Evolutionary conservation across 2,329 filamentous ascomycete genomes (phyloP).

Genomic region (Phyllosticta capitalensis): DNA sequence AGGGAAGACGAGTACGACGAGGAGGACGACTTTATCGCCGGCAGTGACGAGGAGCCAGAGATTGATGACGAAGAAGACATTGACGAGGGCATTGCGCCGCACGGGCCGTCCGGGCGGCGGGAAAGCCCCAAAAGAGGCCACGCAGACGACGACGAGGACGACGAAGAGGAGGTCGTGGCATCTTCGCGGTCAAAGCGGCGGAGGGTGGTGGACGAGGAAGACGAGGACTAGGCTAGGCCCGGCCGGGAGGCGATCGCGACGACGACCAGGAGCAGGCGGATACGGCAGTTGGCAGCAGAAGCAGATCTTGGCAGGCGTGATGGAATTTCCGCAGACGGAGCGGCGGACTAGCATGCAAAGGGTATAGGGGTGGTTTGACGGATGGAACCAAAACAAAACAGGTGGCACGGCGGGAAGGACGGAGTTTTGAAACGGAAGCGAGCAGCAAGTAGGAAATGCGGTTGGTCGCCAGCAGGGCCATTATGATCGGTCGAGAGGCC

Average conservation of each 20-base stretch:
- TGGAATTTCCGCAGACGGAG: neutral
- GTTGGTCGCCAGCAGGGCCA: too few species aligned
- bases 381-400: neutral
- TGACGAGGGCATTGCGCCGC: slow-evolving; percentile 31
- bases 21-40: slow-evolving; percentile 69
- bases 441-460: too few species aligned
- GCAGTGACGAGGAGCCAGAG: slow-evolving; percentile 61
- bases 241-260: neutral
- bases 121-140: slow-evolving; percentile 32
- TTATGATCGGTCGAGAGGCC: too few species aligned
- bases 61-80: slow-evolving; percentile 47
- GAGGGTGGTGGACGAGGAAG: slow-evolving; percentile 38
- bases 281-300: neutral
- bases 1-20: slow-evolving; percentile 69
- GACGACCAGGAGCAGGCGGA: neutral
- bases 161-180: slow-evolving; percentile 24
- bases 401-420: neutral
- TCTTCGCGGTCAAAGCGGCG: slow-evolving; percentile 31
- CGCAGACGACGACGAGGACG: slow-evolving; percentile 25
- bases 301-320: neutral
- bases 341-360: neutral
- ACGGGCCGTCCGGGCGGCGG: slow-evolving; percentile 30
- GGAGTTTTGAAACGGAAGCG: too few species aligned
- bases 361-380: neutral
- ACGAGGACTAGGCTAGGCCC: slow-evolving; percentile 30